phyloP scores from a whole-genome alignment of 2,329 filamentous ascomycete genomes.

The Colletotrichum sp. region DNA sequence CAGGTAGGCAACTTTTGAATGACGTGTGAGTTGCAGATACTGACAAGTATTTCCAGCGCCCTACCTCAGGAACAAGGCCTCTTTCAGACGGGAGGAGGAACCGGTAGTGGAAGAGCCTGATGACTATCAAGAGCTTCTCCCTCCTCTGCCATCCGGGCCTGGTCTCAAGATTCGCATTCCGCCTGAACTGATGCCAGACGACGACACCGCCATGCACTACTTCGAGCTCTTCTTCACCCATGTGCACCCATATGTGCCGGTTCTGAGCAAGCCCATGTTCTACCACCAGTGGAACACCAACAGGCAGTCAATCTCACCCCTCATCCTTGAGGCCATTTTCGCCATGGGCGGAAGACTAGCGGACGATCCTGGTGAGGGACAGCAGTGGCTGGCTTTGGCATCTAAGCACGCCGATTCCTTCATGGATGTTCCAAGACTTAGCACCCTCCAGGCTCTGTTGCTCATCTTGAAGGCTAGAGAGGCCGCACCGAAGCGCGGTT shows the following conservation, averaged over 20 bases:
- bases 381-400: conserved; percentile 91
- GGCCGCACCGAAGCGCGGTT: conserved; percentile 89
- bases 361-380: conserved; percentile 82
- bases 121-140: conserved; percentile 74
- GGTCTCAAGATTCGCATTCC: conserved; percentile 87
- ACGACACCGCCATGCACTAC: conserved; percentile 81
- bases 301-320: conserved; percentile 82
- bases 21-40: neutral
- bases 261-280: conserved; percentile 81
- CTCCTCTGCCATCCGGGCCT: conserved; percentile 69
- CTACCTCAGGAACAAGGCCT: conserved; percentile 75
- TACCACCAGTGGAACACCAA: conserved; percentile 91
- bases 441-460: conserved; percentile 88
- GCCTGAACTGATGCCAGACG: conserved; percentile 89
- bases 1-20: conserved; percentile 63
- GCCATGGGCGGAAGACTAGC: conserved; percentile 85
- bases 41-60: conserved; percentile 64
- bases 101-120: conserved; percentile 74
- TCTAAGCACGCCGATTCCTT: conserved; percentile 91
- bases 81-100: conserved; percentile 57
- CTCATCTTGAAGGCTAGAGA: conserved; percentile 91
- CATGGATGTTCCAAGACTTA: conserved; percentile 88
- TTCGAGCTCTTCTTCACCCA: conserved; percentile 91
- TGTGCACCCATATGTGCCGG: conserved; percentile 91
- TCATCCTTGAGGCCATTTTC: conserved; percentile 90